Percentiles rank a stretch among this genome's conserved stretches.
These are phyloP conservation scores for Colletotrichum neosansevieriae DNA, from an alignment of 2,329 filamentous ascomycete species.

Conservation along the genomic window DNA sequence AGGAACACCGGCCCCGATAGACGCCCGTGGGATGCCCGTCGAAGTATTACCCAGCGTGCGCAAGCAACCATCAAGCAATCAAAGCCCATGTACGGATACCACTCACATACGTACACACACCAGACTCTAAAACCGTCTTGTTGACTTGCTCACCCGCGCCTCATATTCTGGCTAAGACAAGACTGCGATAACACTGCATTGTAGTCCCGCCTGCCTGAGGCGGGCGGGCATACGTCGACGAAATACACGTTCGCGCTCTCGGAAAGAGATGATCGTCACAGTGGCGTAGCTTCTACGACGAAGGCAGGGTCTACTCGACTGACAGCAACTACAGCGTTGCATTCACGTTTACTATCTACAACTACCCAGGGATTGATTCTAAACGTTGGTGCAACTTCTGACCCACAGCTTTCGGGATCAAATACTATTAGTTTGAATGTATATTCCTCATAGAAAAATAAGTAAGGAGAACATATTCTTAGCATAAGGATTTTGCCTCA, in stretches of 20 bases:
- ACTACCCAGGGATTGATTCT: no score
- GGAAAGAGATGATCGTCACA: neutral
- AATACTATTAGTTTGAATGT: no score
- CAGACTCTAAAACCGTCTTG: no score
- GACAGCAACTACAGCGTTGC: neutral
- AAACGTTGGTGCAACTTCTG: no score
- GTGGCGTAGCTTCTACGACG: neutral
- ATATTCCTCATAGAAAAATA: no score
- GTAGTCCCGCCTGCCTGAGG: no score
- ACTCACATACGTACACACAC: no score
- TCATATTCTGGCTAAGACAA: neutral
- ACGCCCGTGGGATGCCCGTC: slow-evolving; percentile 12
- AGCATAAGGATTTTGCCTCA: no score
- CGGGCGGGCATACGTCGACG: neutral
- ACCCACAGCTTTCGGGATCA: no score
- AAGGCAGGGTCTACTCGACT: neutral
- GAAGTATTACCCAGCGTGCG: slow-evolving; percentile 12
- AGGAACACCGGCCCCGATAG: neutral
- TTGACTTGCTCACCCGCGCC: neutral
- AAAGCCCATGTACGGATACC: neutral
- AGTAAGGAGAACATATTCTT: no score
- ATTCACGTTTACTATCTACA: neutral
- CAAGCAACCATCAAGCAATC: slow-evolving; percentile 2
- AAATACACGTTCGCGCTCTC: neutral
- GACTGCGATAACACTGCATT: neutral